A percentile compares a stretch with the other conserved stretches of the same genome.
Evolutionary conservation across 2,329 filamentous ascomycete species (phyloP).

Genomic region (Bipolaris oryzae): DNA sequence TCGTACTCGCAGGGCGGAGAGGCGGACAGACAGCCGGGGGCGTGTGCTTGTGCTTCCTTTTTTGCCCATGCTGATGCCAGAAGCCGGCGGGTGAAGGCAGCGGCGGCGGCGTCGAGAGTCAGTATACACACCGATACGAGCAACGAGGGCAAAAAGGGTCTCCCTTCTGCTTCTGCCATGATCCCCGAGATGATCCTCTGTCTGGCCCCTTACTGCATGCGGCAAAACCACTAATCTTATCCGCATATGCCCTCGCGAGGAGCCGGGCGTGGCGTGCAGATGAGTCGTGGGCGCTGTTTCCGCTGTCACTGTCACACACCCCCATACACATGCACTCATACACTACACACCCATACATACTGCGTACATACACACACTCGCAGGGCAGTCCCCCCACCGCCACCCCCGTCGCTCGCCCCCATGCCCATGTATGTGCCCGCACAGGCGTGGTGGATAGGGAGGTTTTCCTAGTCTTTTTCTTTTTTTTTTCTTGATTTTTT

Average conservation of each 20-base stretch:
- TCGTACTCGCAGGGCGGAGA: conserved; percentile 23
- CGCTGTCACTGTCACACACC: conserved; percentile 19
- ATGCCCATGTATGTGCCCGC: too few species aligned
- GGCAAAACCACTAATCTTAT: conserved; percentile 22
- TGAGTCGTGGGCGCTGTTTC: conserved; percentile 20
- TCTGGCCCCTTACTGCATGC: conserved; percentile 28
- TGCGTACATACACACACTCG: conserved; percentile 4
- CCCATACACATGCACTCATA: conserved; percentile 3
- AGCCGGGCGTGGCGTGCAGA: conserved; percentile 22
- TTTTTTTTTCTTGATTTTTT: neutral
- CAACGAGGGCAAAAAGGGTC: conserved; percentile 15
- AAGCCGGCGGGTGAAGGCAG: conserved; percentile 25
- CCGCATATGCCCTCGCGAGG: conserved; percentile 23
- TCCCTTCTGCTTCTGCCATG: conserved; percentile 13
- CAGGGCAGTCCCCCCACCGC: neutral
- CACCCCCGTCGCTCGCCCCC: too few species aligned
- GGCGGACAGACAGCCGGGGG: conserved; percentile 31
- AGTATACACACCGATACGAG: conserved; percentile 3
- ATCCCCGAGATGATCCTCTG: conserved; percentile 35
- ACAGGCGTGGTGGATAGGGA: too few species aligned
- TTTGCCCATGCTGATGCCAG: conserved; percentile 22
- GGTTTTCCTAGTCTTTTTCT: too few species aligned
- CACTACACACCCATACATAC: too few species aligned
- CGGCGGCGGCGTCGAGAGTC: conserved; percentile 4
- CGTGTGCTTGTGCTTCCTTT: conserved; percentile 20